Conservation (phyloP, 257 asterid species). For the Solanum virginianum region DNA sequence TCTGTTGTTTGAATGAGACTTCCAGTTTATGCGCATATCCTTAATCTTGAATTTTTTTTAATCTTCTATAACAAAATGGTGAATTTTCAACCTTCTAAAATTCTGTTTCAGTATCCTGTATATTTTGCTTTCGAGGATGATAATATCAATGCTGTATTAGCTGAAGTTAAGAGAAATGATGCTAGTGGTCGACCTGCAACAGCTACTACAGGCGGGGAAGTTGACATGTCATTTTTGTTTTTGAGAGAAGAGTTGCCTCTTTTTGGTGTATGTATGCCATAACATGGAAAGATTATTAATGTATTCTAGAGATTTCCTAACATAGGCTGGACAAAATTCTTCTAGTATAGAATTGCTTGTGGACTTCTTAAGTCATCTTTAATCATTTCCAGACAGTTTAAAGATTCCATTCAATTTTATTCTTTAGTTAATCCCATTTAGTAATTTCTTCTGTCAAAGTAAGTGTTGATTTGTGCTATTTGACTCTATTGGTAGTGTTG, state of each 20-base stretch:
- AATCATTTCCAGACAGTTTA: not conserved
- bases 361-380: not conserved
- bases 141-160: slow-evolving; percentile 52
- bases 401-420: not conserved
- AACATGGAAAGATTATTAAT: not conserved
- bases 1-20: not conserved
- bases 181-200: slow-evolving; percentile 91
- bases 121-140: slow-evolving; percentile 88
- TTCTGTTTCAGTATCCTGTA: slow-evolving; percentile 74
- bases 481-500: not conserved
- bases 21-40: not conserved
- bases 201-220: slow-evolving; percentile 99
- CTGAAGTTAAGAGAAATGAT: slow-evolving; percentile 77
- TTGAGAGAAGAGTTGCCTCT: not conserved
- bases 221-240: slow-evolving; percentile 3
- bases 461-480: not conserved
- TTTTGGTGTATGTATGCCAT: not conserved
- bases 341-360: not conserved
- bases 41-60: not conserved
- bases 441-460: not conserved
- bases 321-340: not conserved
- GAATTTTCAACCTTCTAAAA: not conserved
- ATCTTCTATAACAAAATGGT: not conserved
- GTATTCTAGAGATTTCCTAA: not conserved
- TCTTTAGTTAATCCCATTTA: not conserved